A percentile compares a stretch with the other conserved stretches of the same genome.
phyloP scores from a whole-genome alignment of 2,329 filamentous ascomycete species.

The Neofusicoccum cordaticola region DNA sequence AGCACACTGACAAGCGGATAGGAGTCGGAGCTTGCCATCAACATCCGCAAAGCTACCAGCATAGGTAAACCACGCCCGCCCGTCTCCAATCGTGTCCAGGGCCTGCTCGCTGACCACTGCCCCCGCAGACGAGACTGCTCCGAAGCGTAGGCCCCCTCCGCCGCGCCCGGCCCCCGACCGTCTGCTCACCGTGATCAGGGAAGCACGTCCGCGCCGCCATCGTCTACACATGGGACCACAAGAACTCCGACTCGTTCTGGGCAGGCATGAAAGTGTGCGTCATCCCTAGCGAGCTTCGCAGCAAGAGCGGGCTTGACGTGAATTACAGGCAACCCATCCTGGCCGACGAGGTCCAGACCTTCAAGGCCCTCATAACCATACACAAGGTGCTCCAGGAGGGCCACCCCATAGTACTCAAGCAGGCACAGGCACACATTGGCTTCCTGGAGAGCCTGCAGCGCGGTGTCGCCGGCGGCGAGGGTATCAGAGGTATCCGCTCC shows the following conservation, averaged over 20 bases:
- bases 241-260: slow-evolving; percentile 94
- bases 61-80: slow-evolving; percentile 45
- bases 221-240: slow-evolving; percentile 99
- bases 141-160: slow-evolving; percentile 54
- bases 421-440: slow-evolving; percentile 81
- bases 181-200: slow-evolving; percentile 44
- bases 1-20: slow-evolving; percentile 40
- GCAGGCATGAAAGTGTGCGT: slow-evolving; percentile 91
- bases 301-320: slow-evolving; percentile 11
- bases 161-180: slow-evolving; percentile 11
- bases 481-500: slow-evolving; percentile 64
- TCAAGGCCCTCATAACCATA: slow-evolving; percentile 95
- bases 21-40: slow-evolving; percentile 63
- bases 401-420: slow-evolving; percentile 80
- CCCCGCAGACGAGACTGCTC: slow-evolving; percentile 59
- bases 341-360: slow-evolving; percentile 97
- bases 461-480: slow-evolving; percentile 73
- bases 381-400: slow-evolving; percentile 98
- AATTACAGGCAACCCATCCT: slow-evolving; percentile 81
- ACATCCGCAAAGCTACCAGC: slow-evolving; percentile 66
- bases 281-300: not conserved
- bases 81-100: not conserved
- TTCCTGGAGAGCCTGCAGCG: slow-evolving; percentile 93
- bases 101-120: slow-evolving; percentile 20
- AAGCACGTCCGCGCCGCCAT: slow-evolving; percentile 99